These are phyloP conservation scores for Pueraria montana DNA, from an alignment of 306 rosid genomes.

Conservation along the genomic window DNA sequence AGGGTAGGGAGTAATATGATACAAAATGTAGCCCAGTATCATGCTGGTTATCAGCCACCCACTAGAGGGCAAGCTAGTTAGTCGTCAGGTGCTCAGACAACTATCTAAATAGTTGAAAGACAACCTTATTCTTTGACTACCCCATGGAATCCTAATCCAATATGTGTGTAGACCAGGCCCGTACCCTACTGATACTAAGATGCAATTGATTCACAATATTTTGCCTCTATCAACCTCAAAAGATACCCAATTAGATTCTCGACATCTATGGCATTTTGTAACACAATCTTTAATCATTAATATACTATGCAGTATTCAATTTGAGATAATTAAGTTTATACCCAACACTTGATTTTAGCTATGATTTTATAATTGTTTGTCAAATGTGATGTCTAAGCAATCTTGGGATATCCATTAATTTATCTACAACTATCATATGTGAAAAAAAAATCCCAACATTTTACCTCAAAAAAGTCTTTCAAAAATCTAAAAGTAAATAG, in stretches of 20 bases:
- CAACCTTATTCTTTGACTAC: too few species aligned
- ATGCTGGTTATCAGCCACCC: too few species aligned
- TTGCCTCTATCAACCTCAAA: conserved; percentile 2
- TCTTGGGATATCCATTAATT: conserved; percentile 11
- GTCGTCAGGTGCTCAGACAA: too few species aligned
- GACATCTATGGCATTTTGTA: neutral
- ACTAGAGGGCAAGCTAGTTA: too few species aligned
- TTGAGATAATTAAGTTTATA: neutral
- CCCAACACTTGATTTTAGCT: conserved; percentile 13
- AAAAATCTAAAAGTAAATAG: neutral
- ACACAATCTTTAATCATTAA: neutral
- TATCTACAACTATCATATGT: conserved; percentile 22
- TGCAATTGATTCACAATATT: neutral
- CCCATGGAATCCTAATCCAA: too few species aligned
- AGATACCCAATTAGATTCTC: neutral
- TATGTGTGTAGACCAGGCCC: too few species aligned
- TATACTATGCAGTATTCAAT: neutral
- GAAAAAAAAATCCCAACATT: too few species aligned
- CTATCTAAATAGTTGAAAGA: too few species aligned
- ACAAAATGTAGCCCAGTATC: too few species aligned
- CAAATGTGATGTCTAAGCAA: conserved; percentile 13
- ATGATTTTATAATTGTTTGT: conserved; percentile 29
- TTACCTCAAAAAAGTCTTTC: conserved; percentile 26
- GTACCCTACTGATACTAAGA: neutral
- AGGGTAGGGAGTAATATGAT: too few species aligned